Conservation (phyloP, 2,329 filamentous ascomycete species). For the Cryphonectria carpinicola region DNA sequence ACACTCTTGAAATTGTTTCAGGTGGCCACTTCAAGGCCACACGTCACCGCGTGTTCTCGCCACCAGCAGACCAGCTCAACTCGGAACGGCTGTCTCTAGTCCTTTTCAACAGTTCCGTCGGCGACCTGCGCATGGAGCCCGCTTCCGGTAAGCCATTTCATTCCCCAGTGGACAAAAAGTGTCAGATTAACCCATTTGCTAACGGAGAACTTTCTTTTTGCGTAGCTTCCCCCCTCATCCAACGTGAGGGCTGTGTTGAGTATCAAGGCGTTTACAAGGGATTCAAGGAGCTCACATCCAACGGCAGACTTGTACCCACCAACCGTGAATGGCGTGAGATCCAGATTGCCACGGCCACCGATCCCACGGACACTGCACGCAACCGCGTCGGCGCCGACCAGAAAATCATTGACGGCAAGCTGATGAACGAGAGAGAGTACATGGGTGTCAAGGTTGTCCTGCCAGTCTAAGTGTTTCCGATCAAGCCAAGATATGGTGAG, state of each 20-base stretch:
- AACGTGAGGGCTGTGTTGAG: conserved; percentile 46
- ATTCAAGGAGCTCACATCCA: conserved; percentile 46
- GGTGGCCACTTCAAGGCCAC: conserved; percentile 53
- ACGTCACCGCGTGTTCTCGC: conserved; percentile 47
- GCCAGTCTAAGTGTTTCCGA: conserved; percentile 40
- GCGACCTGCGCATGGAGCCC: conserved; percentile 47
- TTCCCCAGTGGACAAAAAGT: not conserved
- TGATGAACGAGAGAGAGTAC: conserved; percentile 51
- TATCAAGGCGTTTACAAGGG: conserved; percentile 51
- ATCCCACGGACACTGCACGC: conserved; percentile 45
- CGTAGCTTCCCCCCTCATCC: conserved; percentile 37
- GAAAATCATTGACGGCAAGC: conserved; percentile 47
- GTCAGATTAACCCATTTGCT: not conserved
- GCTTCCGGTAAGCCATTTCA: conserved; percentile 32
- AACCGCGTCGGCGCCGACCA: conserved; percentile 48
- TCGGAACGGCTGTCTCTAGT: conserved; percentile 47
- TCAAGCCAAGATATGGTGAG: not conserved
- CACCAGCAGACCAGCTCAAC: conserved; percentile 45
- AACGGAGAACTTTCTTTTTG: not conserved
- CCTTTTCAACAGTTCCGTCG: conserved; percentile 50
- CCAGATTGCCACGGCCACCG: conserved; percentile 48
- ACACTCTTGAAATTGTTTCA: conserved; percentile 49
- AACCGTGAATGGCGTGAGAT: conserved; percentile 54
- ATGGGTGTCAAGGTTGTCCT: conserved; percentile 51
- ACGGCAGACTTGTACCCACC: conserved; percentile 48